A percentile compares a stretch with the other conserved stretches of the same genome.
phyloP scores from a whole-genome alignment of 306 rosid species.

The Castanea sativa region DNA sequence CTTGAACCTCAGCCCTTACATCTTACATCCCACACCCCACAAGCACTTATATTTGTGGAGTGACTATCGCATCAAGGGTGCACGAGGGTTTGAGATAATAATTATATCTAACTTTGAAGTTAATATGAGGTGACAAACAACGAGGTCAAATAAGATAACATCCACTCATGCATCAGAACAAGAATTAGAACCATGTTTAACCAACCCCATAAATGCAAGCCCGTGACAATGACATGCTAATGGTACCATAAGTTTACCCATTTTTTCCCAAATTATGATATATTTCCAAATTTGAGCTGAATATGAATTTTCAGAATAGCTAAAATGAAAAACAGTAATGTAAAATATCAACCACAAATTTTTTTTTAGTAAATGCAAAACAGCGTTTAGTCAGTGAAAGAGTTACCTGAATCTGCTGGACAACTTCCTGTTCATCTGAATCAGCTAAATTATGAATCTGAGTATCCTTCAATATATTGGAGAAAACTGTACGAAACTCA shows the following conservation, averaged over 20 bases:
- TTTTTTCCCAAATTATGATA: background rate
- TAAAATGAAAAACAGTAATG: background rate
- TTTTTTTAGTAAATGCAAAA: background rate
- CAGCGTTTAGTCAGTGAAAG: background rate
- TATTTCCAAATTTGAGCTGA: background rate
- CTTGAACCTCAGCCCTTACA: too few relatives aligned
- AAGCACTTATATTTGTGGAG: too few relatives aligned
- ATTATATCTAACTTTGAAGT: slow-evolving; percentile 27
- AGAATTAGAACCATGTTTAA: background rate
- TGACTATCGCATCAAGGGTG: rapidly evolving
- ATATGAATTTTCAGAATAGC: background rate
- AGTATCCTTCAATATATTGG: slow-evolving; percentile 93
- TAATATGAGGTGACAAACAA: slow-evolving; percentile 3
- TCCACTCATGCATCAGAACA: background rate
- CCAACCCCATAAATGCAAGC: background rate
- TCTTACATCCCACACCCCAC: too few relatives aligned
- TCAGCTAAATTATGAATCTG: slow-evolving; percentile 90
- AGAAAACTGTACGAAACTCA: slow-evolving; percentile 76
- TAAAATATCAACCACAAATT: background rate
- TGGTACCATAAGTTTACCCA: slow-evolving; percentile 6
- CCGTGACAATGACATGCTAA: background rate
- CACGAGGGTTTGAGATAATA: slow-evolving; percentile 5
- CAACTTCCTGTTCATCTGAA: slow-evolving; percentile 94
- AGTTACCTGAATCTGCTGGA: slow-evolving; percentile 90
- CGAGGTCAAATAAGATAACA: background rate